Evolutionary conservation across 108 stramenopile species (phyloP), one percentile per base, ranked within the genome.

Genomic region (Pseudonitzschia multiseries): DNA sequence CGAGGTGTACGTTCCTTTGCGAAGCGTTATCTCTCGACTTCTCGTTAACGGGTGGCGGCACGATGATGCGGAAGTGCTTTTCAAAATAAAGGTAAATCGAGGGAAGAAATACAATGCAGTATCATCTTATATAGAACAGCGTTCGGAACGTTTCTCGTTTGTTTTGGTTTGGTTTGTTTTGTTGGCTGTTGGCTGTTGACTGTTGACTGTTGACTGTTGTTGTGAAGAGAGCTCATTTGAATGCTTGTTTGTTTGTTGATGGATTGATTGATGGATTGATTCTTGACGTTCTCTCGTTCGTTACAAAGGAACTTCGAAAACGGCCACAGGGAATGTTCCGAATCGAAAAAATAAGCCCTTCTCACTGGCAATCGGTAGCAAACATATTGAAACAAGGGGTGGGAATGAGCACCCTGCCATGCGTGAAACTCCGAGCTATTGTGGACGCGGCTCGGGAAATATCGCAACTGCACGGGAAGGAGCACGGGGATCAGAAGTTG

Each of bases 381-480:
- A 57, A 44, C 41, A 92, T 95, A 54, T 68, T 95, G 21, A 80
- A 85, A 50, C 80, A 88, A 54, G 91, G 91, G 20, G 87, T 95
- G 10, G 91, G 87, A 22, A 78, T 78, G 69, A 91, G 88, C 70
- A 89, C 90, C 12, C 68, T 95, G 41, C 93, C 93, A 21, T 95
- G 91, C 50, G 74, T 78, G 44, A 95, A 95, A 65, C 84, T 95
- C 2, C 85, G 88, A 48, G 91, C 93, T 52, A 89, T 95, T 66
- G 89, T 95, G 4, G 85, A 88, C 64, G 86, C 93, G 1, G 91
- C 91, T 5, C 80, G 84, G 73, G 91, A 92, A 79, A 89, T 95
- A 40, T 70, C 78, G 15, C 74, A 84, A 14, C 56, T 94, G 52
- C 69, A 86, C 62, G 61, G 61, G 5, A 73, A 84, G 59, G 86